Conservation (phyloP, 2,329 filamentous ascomycete species). For the Apiospora koreana region DNA sequence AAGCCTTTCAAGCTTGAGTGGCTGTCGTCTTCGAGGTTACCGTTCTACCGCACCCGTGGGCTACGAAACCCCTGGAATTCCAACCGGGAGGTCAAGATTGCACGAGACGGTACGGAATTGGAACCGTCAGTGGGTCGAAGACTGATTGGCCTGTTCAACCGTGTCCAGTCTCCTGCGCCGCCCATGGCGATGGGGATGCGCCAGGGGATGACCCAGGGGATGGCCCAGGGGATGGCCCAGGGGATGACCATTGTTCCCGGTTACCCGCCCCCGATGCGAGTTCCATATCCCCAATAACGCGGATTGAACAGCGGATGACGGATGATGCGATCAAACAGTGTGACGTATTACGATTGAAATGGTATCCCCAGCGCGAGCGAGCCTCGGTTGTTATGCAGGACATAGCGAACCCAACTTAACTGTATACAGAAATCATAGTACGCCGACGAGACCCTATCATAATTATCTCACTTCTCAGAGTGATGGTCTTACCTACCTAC, state of each 20-base stretch:
- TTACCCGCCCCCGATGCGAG: constrained; percentile 36
- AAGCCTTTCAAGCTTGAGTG: constrained; percentile 91
- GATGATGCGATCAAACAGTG: not conserved
- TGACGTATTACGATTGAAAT: not conserved
- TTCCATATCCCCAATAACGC: constrained; percentile 14
- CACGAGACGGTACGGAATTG: constrained; percentile 89
- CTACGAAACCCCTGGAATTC: constrained; percentile 93
- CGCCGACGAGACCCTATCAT: not conserved
- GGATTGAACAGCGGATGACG: not conserved
- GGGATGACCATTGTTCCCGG: constrained; percentile 36
- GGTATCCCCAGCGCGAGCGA: constrained; percentile 9
- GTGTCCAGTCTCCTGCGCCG: constrained; percentile 42
- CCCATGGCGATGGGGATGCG: constrained; percentile 30
- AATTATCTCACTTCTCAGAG: not conserved
- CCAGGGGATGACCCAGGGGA: constrained; percentile 31
- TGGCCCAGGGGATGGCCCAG: constrained; percentile 27
- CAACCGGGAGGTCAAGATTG: constrained; percentile 94
- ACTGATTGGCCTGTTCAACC: constrained; percentile 78
- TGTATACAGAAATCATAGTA: constrained; percentile 10
- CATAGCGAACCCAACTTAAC: constrained; percentile 10
- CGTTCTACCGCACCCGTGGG: constrained; percentile 86
- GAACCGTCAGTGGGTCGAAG: constrained; percentile 79
- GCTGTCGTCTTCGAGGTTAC: constrained; percentile 79
- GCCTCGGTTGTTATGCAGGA: constrained; percentile 13
- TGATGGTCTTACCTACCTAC: not conserved